phyloP scores from a whole-genome alignment of 768 basidiomycete genomes.

The Pleurotus pulmonarius region DNA sequence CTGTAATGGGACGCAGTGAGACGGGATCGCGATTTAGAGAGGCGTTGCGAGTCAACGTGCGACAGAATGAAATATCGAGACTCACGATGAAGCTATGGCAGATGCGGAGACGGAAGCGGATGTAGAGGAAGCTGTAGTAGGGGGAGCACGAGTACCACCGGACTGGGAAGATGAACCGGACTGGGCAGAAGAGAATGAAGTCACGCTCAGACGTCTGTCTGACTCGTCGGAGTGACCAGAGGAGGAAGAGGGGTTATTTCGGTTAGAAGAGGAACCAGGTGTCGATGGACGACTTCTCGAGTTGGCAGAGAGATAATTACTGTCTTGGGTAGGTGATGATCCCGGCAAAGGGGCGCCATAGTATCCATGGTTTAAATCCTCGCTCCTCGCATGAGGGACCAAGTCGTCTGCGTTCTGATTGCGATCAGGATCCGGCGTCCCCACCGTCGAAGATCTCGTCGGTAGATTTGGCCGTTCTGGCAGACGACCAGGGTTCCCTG shows the following conservation, averaged over 20 bases:
- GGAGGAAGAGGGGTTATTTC: constrained; percentile 43
- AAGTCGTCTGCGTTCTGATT: constrained; percentile 31
- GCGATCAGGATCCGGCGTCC: constrained; percentile 51
- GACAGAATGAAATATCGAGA: constrained; percentile 14
- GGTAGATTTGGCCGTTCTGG: constrained; percentile 54
- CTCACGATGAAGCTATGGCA: constrained; percentile 59
- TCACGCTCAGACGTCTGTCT: constrained; percentile 39
- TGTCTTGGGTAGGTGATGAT: constrained; percentile 37
- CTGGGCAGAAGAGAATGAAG: constrained; percentile 51
- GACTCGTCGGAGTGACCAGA: constrained; percentile 51
- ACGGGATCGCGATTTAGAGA: constrained; percentile 10
- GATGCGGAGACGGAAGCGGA: constrained; percentile 27
- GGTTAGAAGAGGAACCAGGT: constrained; percentile 41
- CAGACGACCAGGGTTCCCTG: constrained; percentile 30
- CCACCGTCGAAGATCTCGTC: constrained; percentile 62
- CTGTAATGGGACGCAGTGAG: constrained; percentile 31
- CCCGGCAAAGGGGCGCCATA: constrained; percentile 20
- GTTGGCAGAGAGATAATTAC: constrained; percentile 44
- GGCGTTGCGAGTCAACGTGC: background rate
- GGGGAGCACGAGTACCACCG: constrained; percentile 37
- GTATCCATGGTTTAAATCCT: constrained; percentile 62
- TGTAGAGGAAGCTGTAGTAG: constrained; percentile 53
- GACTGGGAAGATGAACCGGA: constrained; percentile 47
- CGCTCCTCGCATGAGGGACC: constrained; percentile 57
- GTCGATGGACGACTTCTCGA: constrained; percentile 53